Evolutionary conservation across 106 monocot genomes (phyloP).

Genomic region (Dendrobium officinale): DNA sequence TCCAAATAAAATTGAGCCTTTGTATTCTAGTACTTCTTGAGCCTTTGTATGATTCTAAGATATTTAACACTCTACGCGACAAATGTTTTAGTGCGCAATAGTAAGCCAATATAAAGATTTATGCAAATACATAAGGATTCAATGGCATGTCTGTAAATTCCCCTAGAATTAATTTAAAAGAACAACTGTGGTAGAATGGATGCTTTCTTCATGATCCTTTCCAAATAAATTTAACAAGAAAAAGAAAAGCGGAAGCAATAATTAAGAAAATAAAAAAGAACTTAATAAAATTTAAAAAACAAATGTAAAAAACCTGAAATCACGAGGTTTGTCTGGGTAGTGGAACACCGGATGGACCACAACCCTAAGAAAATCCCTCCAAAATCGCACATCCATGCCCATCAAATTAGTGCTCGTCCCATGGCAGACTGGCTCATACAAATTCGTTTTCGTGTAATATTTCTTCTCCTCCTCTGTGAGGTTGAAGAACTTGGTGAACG

Average conservation of each 20-base stretch:
- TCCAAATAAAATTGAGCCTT: neutral
- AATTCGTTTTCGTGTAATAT: constrained; percentile 13
- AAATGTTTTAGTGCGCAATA: too few relatives aligned
- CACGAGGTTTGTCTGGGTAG: constrained; percentile 38
- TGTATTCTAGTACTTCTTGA: too few relatives aligned
- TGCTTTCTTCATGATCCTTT: too few relatives aligned
- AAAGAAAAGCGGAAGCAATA: neutral
- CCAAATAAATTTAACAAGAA: neutral
- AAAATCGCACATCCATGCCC: constrained; percentile 33
- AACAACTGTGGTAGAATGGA: neutral
- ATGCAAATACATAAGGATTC: too few relatives aligned
- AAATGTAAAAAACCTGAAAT: constrained; percentile 32
- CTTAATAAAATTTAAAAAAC: neutral
- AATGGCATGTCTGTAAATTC: too few relatives aligned
- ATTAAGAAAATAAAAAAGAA: neutral
- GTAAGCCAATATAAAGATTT: too few relatives aligned
- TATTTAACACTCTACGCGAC: too few relatives aligned
- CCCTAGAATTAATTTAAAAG: neutral
- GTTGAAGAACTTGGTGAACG: constrained; percentile 16
- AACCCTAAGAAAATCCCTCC: constrained; percentile 69
- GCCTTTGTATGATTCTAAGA: too few relatives aligned
- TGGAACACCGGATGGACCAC: constrained; percentile 43
- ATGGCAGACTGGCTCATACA: constrained; percentile 41
- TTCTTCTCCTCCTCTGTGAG: constrained; percentile 49
- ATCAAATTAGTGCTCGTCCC: constrained; percentile 56